Conservation (phyloP, 2,329 filamentous ascomycete species). For the Boeremia lycopersici region DNA sequence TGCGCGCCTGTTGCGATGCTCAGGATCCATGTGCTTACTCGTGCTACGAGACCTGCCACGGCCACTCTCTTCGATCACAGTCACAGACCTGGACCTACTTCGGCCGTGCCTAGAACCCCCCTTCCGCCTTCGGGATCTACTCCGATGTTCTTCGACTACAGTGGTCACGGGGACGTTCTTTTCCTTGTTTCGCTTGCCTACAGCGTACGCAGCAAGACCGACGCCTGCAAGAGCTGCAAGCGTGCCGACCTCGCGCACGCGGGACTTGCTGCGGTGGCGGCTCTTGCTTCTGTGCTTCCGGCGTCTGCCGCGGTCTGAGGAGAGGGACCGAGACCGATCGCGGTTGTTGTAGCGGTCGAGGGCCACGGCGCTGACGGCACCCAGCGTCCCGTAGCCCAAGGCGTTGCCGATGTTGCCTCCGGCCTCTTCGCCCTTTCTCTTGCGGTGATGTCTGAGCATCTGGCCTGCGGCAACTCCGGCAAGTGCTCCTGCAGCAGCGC, state of each 20-base stretch:
- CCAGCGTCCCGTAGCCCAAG: conserved; percentile 65
- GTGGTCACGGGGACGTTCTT: conserved; percentile 50
- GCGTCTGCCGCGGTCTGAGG: conserved; percentile 35
- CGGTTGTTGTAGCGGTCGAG: conserved; percentile 58
- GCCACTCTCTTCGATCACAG: conserved; percentile 31
- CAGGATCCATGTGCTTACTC: conserved; percentile 50
- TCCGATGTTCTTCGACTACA: conserved; percentile 54
- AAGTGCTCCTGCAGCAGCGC: conserved; percentile 67
- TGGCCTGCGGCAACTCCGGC: conserved; percentile 67
- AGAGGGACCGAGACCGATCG: conserved; percentile 53
- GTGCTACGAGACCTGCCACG: conserved; percentile 50
- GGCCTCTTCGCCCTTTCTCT: conserved; percentile 60
- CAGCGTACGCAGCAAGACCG: conserved; percentile 63
- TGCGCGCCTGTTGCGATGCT: conserved; percentile 63
- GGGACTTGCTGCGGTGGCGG: conserved; percentile 45
- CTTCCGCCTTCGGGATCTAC: conserved; percentile 53
- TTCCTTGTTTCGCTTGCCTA: conserved; percentile 55
- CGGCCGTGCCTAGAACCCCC: conserved; percentile 23
- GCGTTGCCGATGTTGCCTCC: conserved; percentile 59
- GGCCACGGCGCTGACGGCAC: conserved; percentile 66
- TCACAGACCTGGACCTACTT: conserved; percentile 45
- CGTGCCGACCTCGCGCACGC: conserved; percentile 61
- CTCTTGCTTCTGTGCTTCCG: conserved; percentile 33
- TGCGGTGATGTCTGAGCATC: conserved; percentile 63
- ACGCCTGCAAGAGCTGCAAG: conserved; percentile 66